Base-by-base conservation (phyloP, 805 yeast genomes). In the Saccharomycopsis olivae region DNA sequence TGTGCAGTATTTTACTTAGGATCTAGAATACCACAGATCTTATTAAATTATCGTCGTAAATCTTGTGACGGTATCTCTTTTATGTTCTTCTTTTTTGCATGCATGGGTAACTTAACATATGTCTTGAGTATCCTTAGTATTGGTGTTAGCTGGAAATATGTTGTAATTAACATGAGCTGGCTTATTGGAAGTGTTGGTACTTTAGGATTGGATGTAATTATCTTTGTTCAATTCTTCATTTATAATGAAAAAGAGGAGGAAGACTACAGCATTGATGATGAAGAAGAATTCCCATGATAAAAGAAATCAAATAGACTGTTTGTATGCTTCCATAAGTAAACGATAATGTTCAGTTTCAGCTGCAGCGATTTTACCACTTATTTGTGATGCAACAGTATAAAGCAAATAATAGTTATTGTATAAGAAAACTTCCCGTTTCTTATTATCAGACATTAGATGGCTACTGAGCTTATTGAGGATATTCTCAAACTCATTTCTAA, bases 11-110 rank as follows among this genome's bases (percentile, higher is more conserved):
- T 83, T 30, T 83, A 83, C 53, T 61, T 89, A 45, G 95, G 95
- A 2, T 88, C 97, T 14, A 68, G 98, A 51, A 61, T 92, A 21
- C 98, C 98, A 1, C 98, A 92, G 61, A 85, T 92, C 39, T 57
- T 85, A 43, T 68, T 89, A 46, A 92, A 92, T 60, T 85, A 69
- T 54, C 68, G 78, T 56, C 71, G 96, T 54, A 88, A 87, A 60
- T 81, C 94, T 2, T 87, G 96, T 56, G 97, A 92, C 47, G 97
- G 97, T 18, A 83, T 89, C 36, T 85, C 95, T 9, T 85, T 92
- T 54, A 68, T 89, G 68, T 89, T 92, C 60, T 89, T 89, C 61
- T 62, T 92, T 17, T 89, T 92, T 67, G 97, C 98, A 16, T 87
- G 96, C 57, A 64, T 89, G 41, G 98, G 98, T 35, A 92, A 89